Evolutionary conservation across 2,329 filamentous ascomycete species (phyloP), one percentile per base, ranked within the genome.

Genomic region (Monosporascus sp.): DNA sequence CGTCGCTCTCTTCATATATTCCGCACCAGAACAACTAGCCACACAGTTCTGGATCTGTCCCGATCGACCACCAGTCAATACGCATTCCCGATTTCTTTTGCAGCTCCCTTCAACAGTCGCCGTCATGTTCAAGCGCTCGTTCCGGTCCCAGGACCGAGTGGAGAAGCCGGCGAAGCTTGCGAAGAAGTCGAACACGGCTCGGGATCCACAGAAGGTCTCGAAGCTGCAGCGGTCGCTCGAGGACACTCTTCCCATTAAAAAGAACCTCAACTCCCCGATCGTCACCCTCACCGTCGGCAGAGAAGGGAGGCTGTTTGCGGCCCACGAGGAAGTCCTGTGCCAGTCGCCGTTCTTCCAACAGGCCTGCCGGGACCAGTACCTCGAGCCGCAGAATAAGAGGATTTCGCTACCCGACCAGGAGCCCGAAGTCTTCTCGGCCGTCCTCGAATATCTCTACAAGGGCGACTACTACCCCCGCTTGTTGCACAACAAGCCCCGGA

Each of bases 391-490:
- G 85, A 89, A 78, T 82, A 89, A 84, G 84, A 91, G 83, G 72
- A 87, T 83, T 78, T 88, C 78, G 78, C 88, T 82, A 67, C 78
- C 78, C 60, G 78, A 83, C 66, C 87, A 89, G 80, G 90, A 96
- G 78, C 91, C 92, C 63, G 91, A 96, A 78, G 83, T 95, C 72
- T 89, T 97, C 74, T 95, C 91, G 70, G 92, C 88, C 67, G 80
- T 97, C 66, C 90, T 97, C 76, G 92, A 97, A 78, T 97, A 92
- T 72, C 85, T 97, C 62, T 97, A 97, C 86, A 96, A 95, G 79
- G 91, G 89, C 62, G 91, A 96, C 80, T 96, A 96, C 77, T 94
- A 89, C 73, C 92, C 92, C 53, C 89, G 91, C 72, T 80, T 97
- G 76, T 69, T 96, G 63, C 89, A 91, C 73, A 89, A 89, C 82